A percentile compares a stretch with the other conserved stretches of the same genome.
These are phyloP conservation scores for Teratosphaeria gauchensis DNA, from an alignment of 2,329 filamentous ascomycete species.

Conservation along the genomic window DNA sequence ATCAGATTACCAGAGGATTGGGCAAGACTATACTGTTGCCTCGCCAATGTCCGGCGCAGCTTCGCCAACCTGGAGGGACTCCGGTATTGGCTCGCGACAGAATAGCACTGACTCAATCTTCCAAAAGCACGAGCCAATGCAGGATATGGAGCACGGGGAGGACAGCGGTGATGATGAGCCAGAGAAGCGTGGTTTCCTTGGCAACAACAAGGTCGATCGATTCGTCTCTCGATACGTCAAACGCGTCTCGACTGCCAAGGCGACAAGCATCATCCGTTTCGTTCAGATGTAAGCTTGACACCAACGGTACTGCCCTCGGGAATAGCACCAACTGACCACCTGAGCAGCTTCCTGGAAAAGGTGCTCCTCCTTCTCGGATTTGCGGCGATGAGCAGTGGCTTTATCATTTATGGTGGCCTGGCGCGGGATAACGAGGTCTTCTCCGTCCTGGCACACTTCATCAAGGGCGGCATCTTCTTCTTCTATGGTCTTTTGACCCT, in stretches of 20 bases:
- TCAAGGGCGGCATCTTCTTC: conserved; percentile 93
- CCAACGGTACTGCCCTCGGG: neutral
- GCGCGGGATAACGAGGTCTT: conserved; percentile 56
- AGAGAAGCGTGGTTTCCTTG: conserved; percentile 36
- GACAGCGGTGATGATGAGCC: conserved; percentile 6
- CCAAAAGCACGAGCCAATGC: conserved; percentile 10
- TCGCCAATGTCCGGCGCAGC: conserved; percentile 16
- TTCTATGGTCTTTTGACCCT: conserved; percentile 83
- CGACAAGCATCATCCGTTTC: conserved; percentile 49
- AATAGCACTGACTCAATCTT: conserved; percentile 22
- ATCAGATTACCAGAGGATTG: neutral
- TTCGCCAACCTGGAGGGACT: conserved; percentile 23
- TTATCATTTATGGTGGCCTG: conserved; percentile 69
- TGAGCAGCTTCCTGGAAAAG: conserved; percentile 52
- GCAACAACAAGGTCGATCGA: conserved; percentile 17
- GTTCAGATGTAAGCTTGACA: conserved; percentile 42
- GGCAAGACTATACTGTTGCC: conserved; percentile 14
- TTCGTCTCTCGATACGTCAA: conserved; percentile 16
- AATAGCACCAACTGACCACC: neutral
- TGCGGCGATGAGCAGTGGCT: conserved; percentile 59
- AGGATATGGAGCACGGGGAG: conserved; percentile 28
- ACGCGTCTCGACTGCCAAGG: conserved; percentile 33
- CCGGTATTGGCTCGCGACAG: conserved; percentile 23
- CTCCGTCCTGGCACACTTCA: conserved; percentile 81
- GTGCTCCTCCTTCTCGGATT: conserved; percentile 71